phyloP scores from a whole-genome alignment of 2,329 filamentous ascomycete genomes.

The Pseudocercospora eumusae region DNA sequence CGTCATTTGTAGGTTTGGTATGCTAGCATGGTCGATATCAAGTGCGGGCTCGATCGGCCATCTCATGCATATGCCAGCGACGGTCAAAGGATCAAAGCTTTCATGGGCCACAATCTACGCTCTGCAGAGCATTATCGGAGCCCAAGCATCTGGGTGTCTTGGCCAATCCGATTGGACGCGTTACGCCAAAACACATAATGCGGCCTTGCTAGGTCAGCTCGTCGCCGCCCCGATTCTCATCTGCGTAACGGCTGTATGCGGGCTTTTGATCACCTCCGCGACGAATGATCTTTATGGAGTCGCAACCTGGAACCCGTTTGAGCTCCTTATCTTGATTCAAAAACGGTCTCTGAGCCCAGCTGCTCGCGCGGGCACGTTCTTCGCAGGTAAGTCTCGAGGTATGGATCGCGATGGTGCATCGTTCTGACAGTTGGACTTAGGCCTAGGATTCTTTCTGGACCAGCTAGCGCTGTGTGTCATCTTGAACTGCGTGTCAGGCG shows the following conservation, averaged over 20 bases:
- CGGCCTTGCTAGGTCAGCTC: slow-evolving; percentile 24
- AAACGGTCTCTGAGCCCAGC: slow-evolving; percentile 27
- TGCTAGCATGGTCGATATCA: slow-evolving; percentile 21
- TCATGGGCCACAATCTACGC: slow-evolving; percentile 24
- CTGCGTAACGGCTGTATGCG: slow-evolving; percentile 20
- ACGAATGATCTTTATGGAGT: slow-evolving; percentile 29
- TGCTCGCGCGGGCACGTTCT: slow-evolving; percentile 36
- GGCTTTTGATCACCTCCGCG: slow-evolving; percentile 36
- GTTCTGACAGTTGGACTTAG: not conserved
- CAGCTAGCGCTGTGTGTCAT: slow-evolving; percentile 39
- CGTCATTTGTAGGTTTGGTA: slow-evolving; percentile 19
- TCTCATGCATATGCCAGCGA: slow-evolving; percentile 21
- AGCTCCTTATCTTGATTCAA: slow-evolving; percentile 30
- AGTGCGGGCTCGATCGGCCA: slow-evolving; percentile 13
- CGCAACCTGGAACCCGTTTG: slow-evolving; percentile 34
- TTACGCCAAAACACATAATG: slow-evolving; percentile 27
- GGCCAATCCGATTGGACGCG: slow-evolving; percentile 30
- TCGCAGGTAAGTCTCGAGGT: slow-evolving; percentile 26
- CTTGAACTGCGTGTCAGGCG: slow-evolving; percentile 45
- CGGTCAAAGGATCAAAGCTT: slow-evolving; percentile 16
- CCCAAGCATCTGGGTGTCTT: slow-evolving; percentile 21
- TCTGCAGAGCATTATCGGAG: slow-evolving; percentile 23
- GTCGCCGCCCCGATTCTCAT: slow-evolving; percentile 41
- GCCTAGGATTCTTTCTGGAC: slow-evolving; percentile 32
- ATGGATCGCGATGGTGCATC: not conserved